Conservation (phyloP, 176 grass and related monocot species). For the Saccharum officinarum region DNA sequence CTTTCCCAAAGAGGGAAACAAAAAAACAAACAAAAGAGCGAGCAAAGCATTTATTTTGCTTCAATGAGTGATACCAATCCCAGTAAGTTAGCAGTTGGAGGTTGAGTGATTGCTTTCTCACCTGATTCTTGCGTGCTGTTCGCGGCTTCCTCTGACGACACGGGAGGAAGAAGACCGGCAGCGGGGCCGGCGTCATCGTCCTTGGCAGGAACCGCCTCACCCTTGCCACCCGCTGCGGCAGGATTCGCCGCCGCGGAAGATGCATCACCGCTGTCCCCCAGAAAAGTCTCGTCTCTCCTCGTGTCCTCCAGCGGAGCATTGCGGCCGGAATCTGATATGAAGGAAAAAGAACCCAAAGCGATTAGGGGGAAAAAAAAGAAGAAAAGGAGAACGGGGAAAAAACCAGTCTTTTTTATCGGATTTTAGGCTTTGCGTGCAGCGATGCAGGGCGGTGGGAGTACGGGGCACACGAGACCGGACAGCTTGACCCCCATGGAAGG, state of each 20-base stretch:
- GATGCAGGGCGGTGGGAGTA: slow-evolving; percentile 6
- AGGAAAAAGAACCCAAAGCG: too few relatives aligned
- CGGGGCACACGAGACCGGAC: not conserved
- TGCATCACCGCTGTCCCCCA: not conserved
- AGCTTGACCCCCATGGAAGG: not conserved
- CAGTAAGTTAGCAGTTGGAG: not conserved
- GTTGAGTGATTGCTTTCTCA: not conserved
- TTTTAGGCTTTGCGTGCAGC: slow-evolving; percentile 22
- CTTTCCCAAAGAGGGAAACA: not conserved
- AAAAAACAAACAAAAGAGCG: not conserved
- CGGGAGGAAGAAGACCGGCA: slow-evolving; percentile 26
- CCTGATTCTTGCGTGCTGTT: slow-evolving; percentile 47
- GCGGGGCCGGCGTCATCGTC: not conserved
- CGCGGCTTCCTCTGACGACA: slow-evolving; percentile 26
- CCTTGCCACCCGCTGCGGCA: not conserved
- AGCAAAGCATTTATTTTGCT: not conserved
- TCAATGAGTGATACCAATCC: not conserved
- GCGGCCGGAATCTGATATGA: slow-evolving; percentile 36
- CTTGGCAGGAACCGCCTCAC: slow-evolving; percentile 7
- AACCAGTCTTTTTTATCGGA: slow-evolving; percentile 22
- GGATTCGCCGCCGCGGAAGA: slow-evolving; percentile 3
- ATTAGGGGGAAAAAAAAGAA: not conserved
- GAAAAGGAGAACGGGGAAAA: not conserved
- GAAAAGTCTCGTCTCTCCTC: slow-evolving; percentile 20
- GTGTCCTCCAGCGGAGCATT: slow-evolving; percentile 27